These are phyloP conservation scores for Penicillium vulpinum DNA, from an alignment of 2,329 filamentous ascomycete species.

Conservation along the genomic window DNA sequence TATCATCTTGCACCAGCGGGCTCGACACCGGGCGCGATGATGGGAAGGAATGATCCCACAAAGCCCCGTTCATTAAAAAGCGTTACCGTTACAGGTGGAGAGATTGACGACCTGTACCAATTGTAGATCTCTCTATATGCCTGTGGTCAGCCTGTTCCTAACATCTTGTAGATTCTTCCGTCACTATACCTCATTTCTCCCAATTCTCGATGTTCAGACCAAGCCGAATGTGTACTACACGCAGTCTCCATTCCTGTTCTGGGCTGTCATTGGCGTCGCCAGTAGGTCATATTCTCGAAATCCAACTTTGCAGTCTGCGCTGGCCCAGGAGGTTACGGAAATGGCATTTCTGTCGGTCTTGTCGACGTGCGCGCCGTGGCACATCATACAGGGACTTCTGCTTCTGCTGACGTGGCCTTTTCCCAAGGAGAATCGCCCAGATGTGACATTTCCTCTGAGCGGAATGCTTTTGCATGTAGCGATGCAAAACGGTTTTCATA, in stretches of 20 bases:
- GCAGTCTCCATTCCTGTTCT: constrained; percentile 80
- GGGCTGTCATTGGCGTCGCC: constrained; percentile 58
- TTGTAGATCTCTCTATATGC: constrained; percentile 24
- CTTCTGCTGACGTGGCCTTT: constrained; percentile 45
- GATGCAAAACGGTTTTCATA: constrained; percentile 46
- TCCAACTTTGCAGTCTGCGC: constrained; percentile 39
- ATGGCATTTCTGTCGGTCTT: constrained; percentile 39
- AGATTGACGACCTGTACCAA: constrained; percentile 43
- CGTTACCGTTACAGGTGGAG: constrained; percentile 30
- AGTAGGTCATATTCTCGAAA: constrained; percentile 41
- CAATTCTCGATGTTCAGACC: constrained; percentile 49
- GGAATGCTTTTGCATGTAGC: constrained; percentile 44
- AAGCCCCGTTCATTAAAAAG: constrained; percentile 33
- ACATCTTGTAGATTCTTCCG: constrained; percentile 36
- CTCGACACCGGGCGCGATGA: constrained; percentile 12
- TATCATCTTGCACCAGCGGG: constrained; percentile 22
- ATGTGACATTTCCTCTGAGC: constrained; percentile 39
- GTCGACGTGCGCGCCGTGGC: constrained; percentile 32
- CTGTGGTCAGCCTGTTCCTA: neutral
- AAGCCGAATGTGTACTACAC: constrained; percentile 72
- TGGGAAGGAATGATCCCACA: constrained; percentile 25
- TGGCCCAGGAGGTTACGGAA: constrained; percentile 37
- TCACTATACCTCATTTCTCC: constrained; percentile 41
- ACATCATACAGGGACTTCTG: constrained; percentile 40
- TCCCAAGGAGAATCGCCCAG: constrained; percentile 36